Evolutionary conservation across 139 green algal species (phyloP), one percentile per base, ranked within the genome.

Genomic region (Volvox reticuliferus): DNA sequence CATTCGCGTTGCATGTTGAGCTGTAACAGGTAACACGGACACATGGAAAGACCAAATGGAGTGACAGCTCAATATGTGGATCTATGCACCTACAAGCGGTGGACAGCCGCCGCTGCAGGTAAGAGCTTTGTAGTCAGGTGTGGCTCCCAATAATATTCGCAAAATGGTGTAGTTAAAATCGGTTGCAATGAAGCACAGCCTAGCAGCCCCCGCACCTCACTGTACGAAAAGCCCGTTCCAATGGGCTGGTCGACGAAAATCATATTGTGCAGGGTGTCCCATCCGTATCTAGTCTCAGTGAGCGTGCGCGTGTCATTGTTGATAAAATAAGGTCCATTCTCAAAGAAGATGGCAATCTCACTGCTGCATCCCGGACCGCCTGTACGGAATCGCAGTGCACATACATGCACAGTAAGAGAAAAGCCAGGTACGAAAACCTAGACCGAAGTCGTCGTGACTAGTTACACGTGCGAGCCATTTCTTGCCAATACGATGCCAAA

Each of bases 211-310:
- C 86, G 62, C 78, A 81, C 93, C 83, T 95, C 36, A 63, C 92
- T 97, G 86, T 96, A 99, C 22, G 94, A 98, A 93, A 99, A 99
- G 30, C 98, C 98, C 13, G 98, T 99, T 89, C 96, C 95, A 68
- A 99, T 97, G 37, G 98, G 98, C 93, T 99, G 97, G 93, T 98
- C 97, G n/a, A 99, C 95, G 77, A 96, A 98, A 77, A 98, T 97
- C 79, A 96, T 82, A 86, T 85, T 85, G 85, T 69, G 78, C 32
- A 69, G 85, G 12, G 88, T 82, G 69, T 95, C 88, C 95, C 94
- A 96, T 22, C 97, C 97, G 93, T 96, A 97, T 21, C 93, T 71
- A 32, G 94, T 98, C 68, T 97, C 93, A 1, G 79, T 71, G 44
- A 99, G 88, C 0, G 87, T 96, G 55, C 97, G 68, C 73, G 97